These are phyloP conservation scores for Hygrophila difformis DNA, from an alignment of 257 asterid species.

Conservation along the genomic window DNA sequence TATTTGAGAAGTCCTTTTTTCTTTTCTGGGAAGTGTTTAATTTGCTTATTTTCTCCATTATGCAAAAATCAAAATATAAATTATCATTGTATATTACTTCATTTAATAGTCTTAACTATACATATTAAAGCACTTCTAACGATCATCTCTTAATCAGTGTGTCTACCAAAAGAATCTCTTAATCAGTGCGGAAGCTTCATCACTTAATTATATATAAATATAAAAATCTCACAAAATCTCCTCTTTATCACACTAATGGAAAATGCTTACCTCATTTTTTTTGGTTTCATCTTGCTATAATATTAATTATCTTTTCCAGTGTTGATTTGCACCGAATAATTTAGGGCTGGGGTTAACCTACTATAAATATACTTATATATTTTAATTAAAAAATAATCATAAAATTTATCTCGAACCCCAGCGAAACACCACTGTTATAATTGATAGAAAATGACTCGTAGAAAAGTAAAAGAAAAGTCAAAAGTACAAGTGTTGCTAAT, in stretches of 20 bases:
- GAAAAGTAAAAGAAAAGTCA: slow-evolving; percentile 21
- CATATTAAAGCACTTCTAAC: too few species aligned
- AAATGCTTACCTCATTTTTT: slow-evolving; percentile 56
- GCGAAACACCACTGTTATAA: neutral
- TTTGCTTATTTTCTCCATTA: too few species aligned
- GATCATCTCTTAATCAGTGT: too few species aligned
- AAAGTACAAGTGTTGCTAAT: slow-evolving; percentile 21
- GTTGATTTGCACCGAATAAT: slow-evolving; percentile 6
- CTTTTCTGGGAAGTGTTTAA: too few species aligned
- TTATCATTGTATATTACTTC: too few species aligned
- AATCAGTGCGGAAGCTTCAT: slow-evolving; percentile 43
- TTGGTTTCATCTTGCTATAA: slow-evolving; percentile 20
- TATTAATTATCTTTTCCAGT: slow-evolving; percentile 6
- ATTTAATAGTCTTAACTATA: too few species aligned
- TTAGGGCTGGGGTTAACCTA: slow-evolving; percentile 22
- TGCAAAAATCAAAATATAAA: too few species aligned
- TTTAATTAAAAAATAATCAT: neutral
- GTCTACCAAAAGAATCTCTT: too few species aligned
- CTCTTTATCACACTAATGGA: slow-evolving; percentile 33
- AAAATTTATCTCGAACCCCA: neutral
- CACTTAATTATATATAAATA: too few species aligned
- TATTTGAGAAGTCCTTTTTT: too few species aligned
- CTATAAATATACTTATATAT: neutral
- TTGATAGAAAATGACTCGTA: slow-evolving; percentile 9
- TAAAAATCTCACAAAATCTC: slow-evolving; percentile 35